Conservation (phyloP, 805 yeast genomes). For the Candida ficus region DNA sequence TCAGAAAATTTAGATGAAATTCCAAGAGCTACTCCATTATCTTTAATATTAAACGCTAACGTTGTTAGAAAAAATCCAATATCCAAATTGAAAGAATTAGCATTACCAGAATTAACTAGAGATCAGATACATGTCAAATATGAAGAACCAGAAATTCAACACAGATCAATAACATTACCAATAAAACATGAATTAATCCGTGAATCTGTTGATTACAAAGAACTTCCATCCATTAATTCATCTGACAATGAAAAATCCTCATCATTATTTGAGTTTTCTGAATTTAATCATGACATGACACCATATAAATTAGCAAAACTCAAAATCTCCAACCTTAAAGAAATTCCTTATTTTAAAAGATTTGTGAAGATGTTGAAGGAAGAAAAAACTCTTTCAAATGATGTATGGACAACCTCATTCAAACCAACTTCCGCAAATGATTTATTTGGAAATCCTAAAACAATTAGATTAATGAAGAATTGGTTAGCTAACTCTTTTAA, state of each 20-base stretch:
- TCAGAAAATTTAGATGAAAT: not conserved
- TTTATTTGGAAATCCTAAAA: constrained; percentile 24
- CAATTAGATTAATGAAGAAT: constrained; percentile 18
- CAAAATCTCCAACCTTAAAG: constrained; percentile 4
- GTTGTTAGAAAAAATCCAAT: constrained; percentile 12
- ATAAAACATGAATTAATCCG: not conserved
- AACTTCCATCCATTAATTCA: not conserved
- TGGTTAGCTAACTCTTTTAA: constrained; percentile 32
- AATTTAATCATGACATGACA: not conserved
- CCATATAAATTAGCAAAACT: not conserved
- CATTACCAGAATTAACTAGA: constrained; percentile 9
- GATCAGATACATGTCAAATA: constrained; percentile 15
- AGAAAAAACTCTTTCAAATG: not conserved
- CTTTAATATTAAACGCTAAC: constrained; percentile 8
- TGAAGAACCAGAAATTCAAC: constrained; percentile 1
- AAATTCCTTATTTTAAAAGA: constrained; percentile 3
- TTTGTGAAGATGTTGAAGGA: not conserved
- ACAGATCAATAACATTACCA: constrained; percentile 6
- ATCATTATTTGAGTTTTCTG: not conserved
- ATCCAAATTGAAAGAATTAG: constrained; percentile 18
- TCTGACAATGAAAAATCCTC: not conserved
- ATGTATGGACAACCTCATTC: constrained; percentile 27
- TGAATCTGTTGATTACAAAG: constrained; percentile 2
- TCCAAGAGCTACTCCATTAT: constrained; percentile 10
- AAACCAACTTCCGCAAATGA: constrained; percentile 28